These are phyloP conservation scores for Breynia disticha DNA, from an alignment of 441 rosid species.

Conservation along the genomic window DNA sequence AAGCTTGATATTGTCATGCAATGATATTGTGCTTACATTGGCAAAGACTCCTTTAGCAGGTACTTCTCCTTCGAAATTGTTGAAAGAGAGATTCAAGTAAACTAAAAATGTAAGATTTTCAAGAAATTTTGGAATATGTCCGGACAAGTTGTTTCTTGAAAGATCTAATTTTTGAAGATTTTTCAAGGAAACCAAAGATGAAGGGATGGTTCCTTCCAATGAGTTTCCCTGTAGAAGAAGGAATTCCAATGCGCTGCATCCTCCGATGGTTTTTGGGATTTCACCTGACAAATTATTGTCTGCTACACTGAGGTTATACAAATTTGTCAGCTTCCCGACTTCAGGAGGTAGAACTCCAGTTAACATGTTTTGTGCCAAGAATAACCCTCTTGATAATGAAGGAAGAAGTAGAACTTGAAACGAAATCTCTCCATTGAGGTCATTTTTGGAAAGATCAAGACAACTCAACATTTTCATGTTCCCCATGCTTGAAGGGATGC, in stretches of 20 bases:
- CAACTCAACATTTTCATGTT: neutral
- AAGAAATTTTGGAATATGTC: no score
- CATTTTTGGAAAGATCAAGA: conserved; percentile 5
- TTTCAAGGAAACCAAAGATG: conserved; percentile 13
- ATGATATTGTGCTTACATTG: conserved; percentile 2
- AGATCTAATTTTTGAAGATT: conserved; percentile 13
- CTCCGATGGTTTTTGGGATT: conserved; percentile 16
- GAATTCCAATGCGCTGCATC: conserved; percentile 10
- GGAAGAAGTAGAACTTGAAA: neutral
- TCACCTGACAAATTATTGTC: conserved; percentile 13
- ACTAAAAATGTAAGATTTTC: no score
- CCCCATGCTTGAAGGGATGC: conserved; percentile 13
- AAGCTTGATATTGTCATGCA: conserved; percentile 20
- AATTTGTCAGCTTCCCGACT: neutral
- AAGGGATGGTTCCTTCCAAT: conserved; percentile 21
- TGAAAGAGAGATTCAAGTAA: no score
- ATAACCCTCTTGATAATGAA: no score
- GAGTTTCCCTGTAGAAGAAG: conserved; percentile 13
- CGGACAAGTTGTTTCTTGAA: no score
- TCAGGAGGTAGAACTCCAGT: neutral
- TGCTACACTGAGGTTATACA: neutral
- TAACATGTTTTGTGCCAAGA: conserved; percentile 15
- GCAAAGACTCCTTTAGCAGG: conserved; percentile 7
- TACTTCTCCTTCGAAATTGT: conserved; percentile 16
- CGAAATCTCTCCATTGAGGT: conserved; percentile 10